phyloP scores from a whole-genome alignment of 805 yeast genomes.

The Schwanniomyces vanrijiae region DNA sequence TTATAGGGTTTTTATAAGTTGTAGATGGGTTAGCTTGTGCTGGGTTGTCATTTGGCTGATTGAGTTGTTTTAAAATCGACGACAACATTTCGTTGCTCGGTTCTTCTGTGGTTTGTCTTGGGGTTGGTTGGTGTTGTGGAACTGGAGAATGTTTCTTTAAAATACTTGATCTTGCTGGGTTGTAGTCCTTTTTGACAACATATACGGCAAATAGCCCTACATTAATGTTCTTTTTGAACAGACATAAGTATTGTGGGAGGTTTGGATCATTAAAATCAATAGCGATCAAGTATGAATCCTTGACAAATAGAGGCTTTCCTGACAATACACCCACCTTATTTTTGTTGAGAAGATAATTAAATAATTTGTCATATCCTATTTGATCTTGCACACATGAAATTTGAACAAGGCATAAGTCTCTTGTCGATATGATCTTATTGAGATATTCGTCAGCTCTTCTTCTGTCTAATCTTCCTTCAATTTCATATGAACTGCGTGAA shows the following conservation, averaged over 20 bases:
- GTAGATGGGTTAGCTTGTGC: neutral
- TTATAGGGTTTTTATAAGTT: neutral
- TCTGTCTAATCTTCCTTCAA: constrained; percentile 65
- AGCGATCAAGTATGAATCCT: constrained; percentile 63
- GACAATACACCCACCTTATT: constrained; percentile 62
- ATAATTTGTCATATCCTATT: constrained; percentile 29
- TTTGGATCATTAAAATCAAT: constrained; percentile 24
- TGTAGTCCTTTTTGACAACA: constrained; percentile 38
- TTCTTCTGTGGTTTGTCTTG: constrained; percentile 1
- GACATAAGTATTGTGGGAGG: constrained; percentile 20
- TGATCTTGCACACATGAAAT: constrained; percentile 24
- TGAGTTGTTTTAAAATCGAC: constrained; percentile 26
- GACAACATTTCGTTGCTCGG: constrained; percentile 12
- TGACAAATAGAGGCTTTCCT: constrained; percentile 48
- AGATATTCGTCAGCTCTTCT: constrained; percentile 58
- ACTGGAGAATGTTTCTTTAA: constrained; percentile 5
- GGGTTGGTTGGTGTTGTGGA: too few relatives aligned
- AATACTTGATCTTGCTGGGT: constrained; percentile 22
- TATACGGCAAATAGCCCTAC: constrained; percentile 34
- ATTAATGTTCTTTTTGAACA: constrained; percentile 11
- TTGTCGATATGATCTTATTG: constrained; percentile 41
- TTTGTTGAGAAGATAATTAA: constrained; percentile 45
- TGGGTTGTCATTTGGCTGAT: constrained; percentile 7
- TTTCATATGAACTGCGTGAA: constrained; percentile 29
- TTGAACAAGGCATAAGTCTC: constrained; percentile 55